Percentiles rank a stretch among this genome's conserved stretches.
Conservation (phyloP, 768 basidiomycete genomes). For the Tulasnella sp. region DNA sequence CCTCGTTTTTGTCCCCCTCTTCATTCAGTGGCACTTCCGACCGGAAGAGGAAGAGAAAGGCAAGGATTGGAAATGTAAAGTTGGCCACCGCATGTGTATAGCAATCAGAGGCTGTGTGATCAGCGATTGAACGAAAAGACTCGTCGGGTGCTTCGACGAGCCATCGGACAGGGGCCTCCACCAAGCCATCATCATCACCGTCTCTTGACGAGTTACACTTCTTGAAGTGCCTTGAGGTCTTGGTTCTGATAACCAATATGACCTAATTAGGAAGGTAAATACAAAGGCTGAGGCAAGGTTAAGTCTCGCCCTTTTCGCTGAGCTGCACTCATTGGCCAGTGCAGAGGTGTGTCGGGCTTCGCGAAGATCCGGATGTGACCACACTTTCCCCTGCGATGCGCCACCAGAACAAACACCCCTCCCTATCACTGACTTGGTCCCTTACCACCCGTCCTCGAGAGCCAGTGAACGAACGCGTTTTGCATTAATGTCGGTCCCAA, state of each 20-base stretch:
- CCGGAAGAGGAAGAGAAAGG: not conserved
- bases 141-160: not conserved
- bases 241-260: not conserved
- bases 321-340: not conserved
- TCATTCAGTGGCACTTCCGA: not conserved
- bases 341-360: not conserved
- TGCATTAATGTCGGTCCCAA: constrained; percentile 34
- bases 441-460: not conserved
- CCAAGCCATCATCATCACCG: not conserved
- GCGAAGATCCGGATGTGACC: constrained; percentile 1
- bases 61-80: not conserved
- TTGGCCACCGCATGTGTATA: not conserved
- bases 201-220: not conserved
- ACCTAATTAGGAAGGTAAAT: not conserved
- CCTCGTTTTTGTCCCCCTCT: not conserved
- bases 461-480: not conserved
- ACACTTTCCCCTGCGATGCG: not conserved
- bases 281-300: not conserved
- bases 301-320: not conserved
- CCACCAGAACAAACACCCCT: not conserved
- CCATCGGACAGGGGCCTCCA: not conserved
- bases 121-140: not conserved
- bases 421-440: not conserved
- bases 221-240: not conserved
- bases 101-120: not conserved